Conservation (phyloP, 2,329 filamentous ascomycete species). For the Verticillium tricorpus region DNA sequence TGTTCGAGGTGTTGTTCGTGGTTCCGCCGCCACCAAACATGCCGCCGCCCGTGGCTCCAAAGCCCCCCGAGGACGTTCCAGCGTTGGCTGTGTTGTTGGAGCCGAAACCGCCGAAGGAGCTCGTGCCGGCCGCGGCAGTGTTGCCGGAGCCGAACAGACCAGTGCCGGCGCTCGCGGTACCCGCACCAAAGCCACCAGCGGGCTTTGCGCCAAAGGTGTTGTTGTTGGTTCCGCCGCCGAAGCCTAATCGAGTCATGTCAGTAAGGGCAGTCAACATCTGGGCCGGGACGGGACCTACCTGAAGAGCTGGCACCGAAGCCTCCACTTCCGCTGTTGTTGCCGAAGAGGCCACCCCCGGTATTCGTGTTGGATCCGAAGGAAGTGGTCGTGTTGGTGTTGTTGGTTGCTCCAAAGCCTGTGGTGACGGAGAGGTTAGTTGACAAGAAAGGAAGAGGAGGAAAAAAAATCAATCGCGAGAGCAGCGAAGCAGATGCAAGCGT, state of each 20-base stretch:
- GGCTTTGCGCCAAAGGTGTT: slow-evolving; percentile 38
- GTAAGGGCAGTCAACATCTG: background rate
- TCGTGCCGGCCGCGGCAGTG: slow-evolving; percentile 29
- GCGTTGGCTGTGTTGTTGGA: slow-evolving; percentile 21
- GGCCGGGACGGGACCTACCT: background rate
- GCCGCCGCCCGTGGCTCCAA: slow-evolving; percentile 27
- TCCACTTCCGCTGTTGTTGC: slow-evolving; percentile 6
- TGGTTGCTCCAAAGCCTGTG: slow-evolving; percentile 36
- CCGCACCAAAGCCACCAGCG: slow-evolving; percentile 40
- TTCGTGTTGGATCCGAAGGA: background rate
- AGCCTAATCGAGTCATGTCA: slow-evolving; percentile 18
- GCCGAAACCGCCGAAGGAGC: slow-evolving; percentile 37
- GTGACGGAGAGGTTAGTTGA: background rate
- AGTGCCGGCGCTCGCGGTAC: slow-evolving; percentile 31
- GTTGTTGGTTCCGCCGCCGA: slow-evolving; percentile 27
- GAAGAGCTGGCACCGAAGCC: background rate
- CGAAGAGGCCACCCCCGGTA: slow-evolving; percentile 22
- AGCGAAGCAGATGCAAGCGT: background rate
- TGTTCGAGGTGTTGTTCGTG: slow-evolving; percentile 31
- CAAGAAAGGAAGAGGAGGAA: background rate
- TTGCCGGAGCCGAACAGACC: slow-evolving; percentile 40
- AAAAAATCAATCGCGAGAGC: background rate
- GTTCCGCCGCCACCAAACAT: slow-evolving; percentile 50
- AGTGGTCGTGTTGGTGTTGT: slow-evolving; percentile 17
- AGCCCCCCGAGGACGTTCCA: slow-evolving; percentile 26